These are phyloP conservation scores for Cercospora nicotianae DNA, from an alignment of 2,329 filamentous ascomycete species.

Conservation along the genomic window DNA sequence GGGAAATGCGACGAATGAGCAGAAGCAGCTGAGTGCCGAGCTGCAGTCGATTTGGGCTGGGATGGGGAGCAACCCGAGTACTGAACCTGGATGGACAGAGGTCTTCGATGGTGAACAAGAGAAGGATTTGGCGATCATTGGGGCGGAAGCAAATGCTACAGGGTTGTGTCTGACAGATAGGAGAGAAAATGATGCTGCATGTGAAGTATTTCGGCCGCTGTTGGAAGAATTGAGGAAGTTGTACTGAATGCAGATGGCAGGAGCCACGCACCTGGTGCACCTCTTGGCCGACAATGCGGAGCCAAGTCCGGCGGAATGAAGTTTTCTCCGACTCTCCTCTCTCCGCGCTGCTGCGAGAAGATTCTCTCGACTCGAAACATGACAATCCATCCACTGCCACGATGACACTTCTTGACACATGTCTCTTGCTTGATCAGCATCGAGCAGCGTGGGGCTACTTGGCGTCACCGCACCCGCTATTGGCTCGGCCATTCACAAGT, in stretches of 20 bases:
- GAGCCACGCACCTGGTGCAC: not conserved
- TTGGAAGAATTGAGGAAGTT: not conserved
- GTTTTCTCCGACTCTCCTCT: not conserved
- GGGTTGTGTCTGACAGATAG: not conserved
- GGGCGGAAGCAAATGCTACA: not conserved
- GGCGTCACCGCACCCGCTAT: not conserved
- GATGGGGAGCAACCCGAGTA: constrained; percentile 42
- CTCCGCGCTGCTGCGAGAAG: not conserved
- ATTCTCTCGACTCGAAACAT: not conserved
- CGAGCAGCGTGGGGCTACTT: not conserved
- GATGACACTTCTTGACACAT: not conserved
- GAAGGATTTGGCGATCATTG: not conserved
- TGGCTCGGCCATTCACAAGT: not conserved
- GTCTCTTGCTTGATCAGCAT: not conserved
- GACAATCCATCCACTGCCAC: not conserved
- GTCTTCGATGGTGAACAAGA: not conserved
- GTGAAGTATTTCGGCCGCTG: not conserved
- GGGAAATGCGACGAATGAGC: constrained; percentile 34
- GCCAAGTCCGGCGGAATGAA: not conserved
- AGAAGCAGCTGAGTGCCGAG: constrained; percentile 35
- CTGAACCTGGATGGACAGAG: constrained; percentile 41
- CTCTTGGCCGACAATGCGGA: not conserved
- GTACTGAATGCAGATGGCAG: not conserved
- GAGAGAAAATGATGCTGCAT: not conserved
- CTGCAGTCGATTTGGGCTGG: constrained; percentile 40